Conservation (phyloP, 768 basidiomycete genomes). For the Scleroderma citrinum region DNA sequence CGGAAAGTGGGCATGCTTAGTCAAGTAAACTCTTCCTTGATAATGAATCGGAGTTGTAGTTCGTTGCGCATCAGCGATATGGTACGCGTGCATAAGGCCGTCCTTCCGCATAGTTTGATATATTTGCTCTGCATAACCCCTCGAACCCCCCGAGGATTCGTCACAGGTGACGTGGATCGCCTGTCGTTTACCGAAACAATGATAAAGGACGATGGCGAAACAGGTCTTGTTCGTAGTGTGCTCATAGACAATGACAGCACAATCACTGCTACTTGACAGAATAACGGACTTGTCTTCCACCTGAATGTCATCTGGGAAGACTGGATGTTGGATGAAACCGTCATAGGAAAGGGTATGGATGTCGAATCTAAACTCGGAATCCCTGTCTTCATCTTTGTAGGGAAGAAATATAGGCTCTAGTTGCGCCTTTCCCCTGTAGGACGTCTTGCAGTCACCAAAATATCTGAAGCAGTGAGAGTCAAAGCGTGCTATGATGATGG, state of each 20-base stretch:
- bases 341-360: background rate
- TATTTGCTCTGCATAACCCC: too few species aligned
- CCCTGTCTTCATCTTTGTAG: background rate
- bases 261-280: background rate
- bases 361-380: background rate
- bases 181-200: background rate
- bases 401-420: background rate
- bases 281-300: background rate
- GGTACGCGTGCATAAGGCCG: too few species aligned
- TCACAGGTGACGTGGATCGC: too few species aligned
- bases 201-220: background rate
- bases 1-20: background rate
- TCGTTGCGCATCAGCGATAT: too few species aligned
- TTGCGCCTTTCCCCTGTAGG: background rate
- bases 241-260: background rate
- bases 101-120: too few species aligned
- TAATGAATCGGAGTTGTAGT: too few species aligned
- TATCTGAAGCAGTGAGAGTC: background rate
- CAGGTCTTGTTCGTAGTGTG: background rate
- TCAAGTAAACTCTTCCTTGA: too few species aligned
- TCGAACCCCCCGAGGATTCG: too few species aligned
- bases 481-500: background rate
- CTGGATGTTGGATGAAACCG: background rate
- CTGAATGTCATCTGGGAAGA: background rate
- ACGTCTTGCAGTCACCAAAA: background rate